Percentiles rank a stretch among this genome's conserved stretches.
Conservation (phyloP, 805 yeast genomes). For the Schwanniomyces vanrijiae region DNA sequence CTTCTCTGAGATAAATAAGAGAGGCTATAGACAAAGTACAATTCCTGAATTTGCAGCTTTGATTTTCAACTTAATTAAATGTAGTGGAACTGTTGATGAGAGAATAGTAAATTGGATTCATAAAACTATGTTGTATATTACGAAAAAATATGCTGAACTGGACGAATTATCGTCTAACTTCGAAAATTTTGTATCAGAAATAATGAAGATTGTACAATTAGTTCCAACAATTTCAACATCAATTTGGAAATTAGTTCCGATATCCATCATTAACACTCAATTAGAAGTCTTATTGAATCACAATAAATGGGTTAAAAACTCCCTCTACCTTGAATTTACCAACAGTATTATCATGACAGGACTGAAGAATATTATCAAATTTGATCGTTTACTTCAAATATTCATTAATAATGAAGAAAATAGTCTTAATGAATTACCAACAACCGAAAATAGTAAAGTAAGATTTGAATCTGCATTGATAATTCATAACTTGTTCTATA, state of each 20-base stretch:
- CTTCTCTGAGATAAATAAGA: conserved; percentile 16
- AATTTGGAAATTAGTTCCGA: conserved; percentile 34
- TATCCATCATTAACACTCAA: conserved; percentile 56
- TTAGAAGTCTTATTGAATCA: conserved; percentile 57
- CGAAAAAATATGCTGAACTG: conserved; percentile 62
- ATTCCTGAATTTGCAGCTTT: conserved; percentile 26
- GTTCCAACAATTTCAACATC: conserved; percentile 8
- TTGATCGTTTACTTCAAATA: conserved; percentile 60
- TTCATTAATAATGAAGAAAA: conserved; percentile 53
- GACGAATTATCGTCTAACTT: conserved; percentile 25
- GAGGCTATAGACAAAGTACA: conserved; percentile 28
- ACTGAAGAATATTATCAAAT: conserved; percentile 20
- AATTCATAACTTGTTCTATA: conserved; percentile 48
- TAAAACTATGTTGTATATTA: conserved; percentile 57
- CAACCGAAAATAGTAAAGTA: conserved; percentile 13
- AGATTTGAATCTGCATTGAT: conserved; percentile 47
- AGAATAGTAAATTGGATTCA: conserved; percentile 50
- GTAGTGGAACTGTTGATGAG: conserved; percentile 17
- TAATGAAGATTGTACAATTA: conserved; percentile 15
- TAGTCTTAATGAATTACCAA: conserved; percentile 27
- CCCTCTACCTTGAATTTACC: conserved; percentile 46
- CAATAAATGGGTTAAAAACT: conserved; percentile 45
- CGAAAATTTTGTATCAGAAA: conserved; percentile 24
- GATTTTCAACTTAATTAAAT: conserved; percentile 23
- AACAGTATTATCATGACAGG: conserved; percentile 39